phyloP scores from a whole-genome alignment of 139 green algal genomes.

The Closterium sp. region DNA sequence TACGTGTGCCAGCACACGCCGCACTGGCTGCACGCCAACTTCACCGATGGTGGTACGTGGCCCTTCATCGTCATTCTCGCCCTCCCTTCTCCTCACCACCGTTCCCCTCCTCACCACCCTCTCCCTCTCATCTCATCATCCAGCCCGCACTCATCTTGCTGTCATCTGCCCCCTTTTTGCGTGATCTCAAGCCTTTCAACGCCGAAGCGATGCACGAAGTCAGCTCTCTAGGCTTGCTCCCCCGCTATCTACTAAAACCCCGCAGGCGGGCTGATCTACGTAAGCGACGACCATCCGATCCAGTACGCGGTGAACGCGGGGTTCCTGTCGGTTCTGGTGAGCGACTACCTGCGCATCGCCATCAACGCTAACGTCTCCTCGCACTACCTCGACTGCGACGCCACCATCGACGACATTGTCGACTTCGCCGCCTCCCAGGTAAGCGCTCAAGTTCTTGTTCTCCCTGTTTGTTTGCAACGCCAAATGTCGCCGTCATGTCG shows the following conservation, averaged over 20 bases:
- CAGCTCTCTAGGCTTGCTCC: not conserved
- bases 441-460: not conserved
- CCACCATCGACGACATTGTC: not conserved
- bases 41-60: not conserved
- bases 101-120: not conserved
- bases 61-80: no score
- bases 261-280: conserved; percentile 17
- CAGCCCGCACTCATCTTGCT: not conserved
- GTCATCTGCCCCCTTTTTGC: not conserved
- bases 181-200: not conserved
- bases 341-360: conserved; percentile 30
- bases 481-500: not conserved
- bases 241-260: not conserved
- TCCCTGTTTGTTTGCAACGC: not conserved
- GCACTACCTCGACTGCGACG: conserved; percentile 2
- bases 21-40: not conserved
- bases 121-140: not conserved
- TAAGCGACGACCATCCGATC: not conserved
- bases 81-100: not conserved
- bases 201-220: not conserved
- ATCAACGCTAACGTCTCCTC: not conserved
- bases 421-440: not conserved
- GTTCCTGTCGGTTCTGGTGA: conserved; percentile 19
- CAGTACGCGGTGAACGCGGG: conserved; percentile 25
- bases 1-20: conserved; percentile 15